Evolutionary conservation across 2,329 filamentous ascomycete genomes (phyloP).

Genomic region (Tolypocladium album): DNA sequence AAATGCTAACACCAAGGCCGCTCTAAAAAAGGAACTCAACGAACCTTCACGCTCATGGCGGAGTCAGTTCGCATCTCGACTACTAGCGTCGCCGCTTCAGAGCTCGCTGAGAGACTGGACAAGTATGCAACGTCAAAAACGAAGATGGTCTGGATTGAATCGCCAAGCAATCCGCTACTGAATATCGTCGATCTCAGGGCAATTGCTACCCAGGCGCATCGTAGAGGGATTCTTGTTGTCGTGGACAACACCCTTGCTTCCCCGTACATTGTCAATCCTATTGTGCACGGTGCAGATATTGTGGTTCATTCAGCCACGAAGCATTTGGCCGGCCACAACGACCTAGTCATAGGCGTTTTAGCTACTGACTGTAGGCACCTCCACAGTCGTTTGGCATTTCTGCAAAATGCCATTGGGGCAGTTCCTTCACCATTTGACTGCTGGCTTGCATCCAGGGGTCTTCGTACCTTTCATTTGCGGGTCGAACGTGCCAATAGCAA

Average conservation of each 20-base stretch:
- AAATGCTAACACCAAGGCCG: neutral
- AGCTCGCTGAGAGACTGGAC: neutral
- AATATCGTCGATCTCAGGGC: neutral
- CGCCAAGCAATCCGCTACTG: neutral
- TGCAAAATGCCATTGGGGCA: neutral
- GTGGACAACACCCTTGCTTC: neutral
- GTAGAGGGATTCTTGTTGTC: neutral
- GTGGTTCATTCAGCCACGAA: neutral
- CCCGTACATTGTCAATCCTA: neutral
- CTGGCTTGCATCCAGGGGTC: neutral
- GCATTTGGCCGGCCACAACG: neutral
- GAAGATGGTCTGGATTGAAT: neutral
- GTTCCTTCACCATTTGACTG: neutral
- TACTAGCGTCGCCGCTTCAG: neutral
- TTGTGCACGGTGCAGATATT: neutral
- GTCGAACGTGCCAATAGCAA: neutral
- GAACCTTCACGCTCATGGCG: neutral
- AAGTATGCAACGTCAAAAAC: neutral
- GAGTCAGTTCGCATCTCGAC: neutral
- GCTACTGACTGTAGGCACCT: neutral
- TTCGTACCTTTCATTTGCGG: neutral
- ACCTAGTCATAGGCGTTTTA: neutral
- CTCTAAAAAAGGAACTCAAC: neutral
- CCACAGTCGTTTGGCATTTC: neutral
- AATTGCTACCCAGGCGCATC: neutral